These are phyloP conservation scores for Pseudohyphozyma bogoriensis DNA, from an alignment of 768 basidiomycete genomes.

Conservation along the genomic window DNA sequence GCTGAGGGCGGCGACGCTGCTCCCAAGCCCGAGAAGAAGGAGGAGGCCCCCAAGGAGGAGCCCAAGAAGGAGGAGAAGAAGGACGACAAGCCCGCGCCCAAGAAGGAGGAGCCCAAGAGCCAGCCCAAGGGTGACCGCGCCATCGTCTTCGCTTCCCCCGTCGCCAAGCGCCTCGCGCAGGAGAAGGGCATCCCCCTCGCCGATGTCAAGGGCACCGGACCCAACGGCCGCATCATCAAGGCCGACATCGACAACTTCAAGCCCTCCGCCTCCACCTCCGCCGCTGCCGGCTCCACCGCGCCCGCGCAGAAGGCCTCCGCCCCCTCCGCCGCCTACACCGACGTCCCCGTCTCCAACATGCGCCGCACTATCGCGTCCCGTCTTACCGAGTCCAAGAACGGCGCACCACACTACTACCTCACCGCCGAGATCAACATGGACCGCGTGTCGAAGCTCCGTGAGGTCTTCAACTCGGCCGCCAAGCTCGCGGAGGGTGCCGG, in stretches of 20 bases:
- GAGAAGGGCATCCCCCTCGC: conserved; percentile 84
- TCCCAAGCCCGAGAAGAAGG: conserved; percentile 15
- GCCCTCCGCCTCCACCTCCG: conserved; percentile 44
- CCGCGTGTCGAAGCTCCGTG: conserved; percentile 81
- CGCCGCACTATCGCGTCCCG: conserved; percentile 84
- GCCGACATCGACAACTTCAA: conserved; percentile 90
- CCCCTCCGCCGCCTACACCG: conserved; percentile 52
- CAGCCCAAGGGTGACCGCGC: conserved; percentile 47
- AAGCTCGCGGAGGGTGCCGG: conserved; percentile 50
- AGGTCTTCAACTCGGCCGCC: conserved; percentile 69
- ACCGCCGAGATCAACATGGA: conserved; percentile 95
- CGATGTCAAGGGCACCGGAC: conserved; percentile 85
- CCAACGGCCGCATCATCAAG: conserved; percentile 84
- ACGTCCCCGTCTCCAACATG: conserved; percentile 87
- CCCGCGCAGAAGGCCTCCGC: conserved; percentile 46
- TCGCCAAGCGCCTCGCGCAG: conserved; percentile 93
- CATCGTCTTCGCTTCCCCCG: conserved; percentile 82
- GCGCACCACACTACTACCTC: conserved; percentile 93
- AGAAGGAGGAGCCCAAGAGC: conserved; percentile 27
- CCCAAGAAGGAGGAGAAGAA: conserved; percentile 48
- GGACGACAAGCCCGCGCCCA: conserved; percentile 20
- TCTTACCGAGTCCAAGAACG: conserved; percentile 84
- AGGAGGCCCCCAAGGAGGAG: conserved; percentile 37
- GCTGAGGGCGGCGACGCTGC: conserved; percentile 30
- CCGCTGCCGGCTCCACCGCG: conserved; percentile 43